Evolutionary conservation across 352 stramenopile species (phyloP).

Genomic region (Hyaloperonospora arabidopsidis): DNA sequence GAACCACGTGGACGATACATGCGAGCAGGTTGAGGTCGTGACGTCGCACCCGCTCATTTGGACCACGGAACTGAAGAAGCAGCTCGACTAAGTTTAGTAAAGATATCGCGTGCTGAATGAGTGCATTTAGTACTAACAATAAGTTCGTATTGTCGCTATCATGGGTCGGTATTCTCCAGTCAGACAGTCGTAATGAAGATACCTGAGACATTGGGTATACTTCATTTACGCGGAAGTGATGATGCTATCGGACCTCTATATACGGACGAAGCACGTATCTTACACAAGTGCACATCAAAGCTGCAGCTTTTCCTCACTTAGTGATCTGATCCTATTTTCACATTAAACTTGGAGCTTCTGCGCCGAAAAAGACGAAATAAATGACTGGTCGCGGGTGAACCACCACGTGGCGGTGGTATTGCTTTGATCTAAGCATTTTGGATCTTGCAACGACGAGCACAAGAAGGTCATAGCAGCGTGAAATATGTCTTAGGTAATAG

Average conservation of each 20-base stretch:
- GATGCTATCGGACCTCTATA: no score
- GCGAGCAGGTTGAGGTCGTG: conserved; percentile 49
- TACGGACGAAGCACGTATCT: background rate
- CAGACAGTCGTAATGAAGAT: no score
- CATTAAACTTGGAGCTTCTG: background rate
- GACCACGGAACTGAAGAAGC: conserved; percentile 78
- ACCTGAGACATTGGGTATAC: no score
- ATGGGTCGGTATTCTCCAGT: no score
- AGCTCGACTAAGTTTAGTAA: conserved; percentile 5
- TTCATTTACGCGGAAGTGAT: no score
- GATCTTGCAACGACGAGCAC: no score
- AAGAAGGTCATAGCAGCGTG: no score
- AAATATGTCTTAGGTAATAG: background rate
- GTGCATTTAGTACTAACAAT: no score
- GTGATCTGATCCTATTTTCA: background rate
- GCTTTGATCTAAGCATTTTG: background rate
- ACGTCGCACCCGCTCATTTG: conserved; percentile 81
- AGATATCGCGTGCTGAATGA: no score
- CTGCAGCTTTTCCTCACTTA: no score
- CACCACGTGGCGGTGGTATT: background rate
- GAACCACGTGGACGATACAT: conserved; percentile 54
- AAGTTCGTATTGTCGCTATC: no score
- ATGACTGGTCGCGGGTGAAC: background rate
- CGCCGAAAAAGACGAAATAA: background rate
- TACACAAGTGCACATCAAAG: background rate